phyloP scores from a whole-genome alignment of 1,284 basidiomycete genomes.

The Trametes hirsuta region DNA sequence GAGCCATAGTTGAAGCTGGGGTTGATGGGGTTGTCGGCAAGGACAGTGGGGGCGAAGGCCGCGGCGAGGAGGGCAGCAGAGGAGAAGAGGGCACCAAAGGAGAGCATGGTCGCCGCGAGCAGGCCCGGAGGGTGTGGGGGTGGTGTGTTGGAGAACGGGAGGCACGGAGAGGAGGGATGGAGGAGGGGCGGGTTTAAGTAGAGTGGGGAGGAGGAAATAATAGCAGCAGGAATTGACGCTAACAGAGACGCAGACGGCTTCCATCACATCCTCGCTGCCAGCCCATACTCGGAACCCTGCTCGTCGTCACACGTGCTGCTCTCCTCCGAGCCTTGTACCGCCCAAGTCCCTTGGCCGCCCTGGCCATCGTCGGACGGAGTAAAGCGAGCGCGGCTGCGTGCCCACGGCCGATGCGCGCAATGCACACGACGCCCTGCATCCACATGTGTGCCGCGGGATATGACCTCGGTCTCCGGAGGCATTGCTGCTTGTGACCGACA shows the following conservation, averaged over 20 bases:
- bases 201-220: constrained; percentile 5
- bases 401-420: background rate
- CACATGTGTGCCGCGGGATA: constrained; percentile 4
- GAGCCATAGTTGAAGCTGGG: constrained; percentile 56
- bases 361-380: background rate
- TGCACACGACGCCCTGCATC: constrained; percentile 1
- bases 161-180: constrained; percentile 3
- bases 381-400: too few species aligned
- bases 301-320: constrained; percentile 5
- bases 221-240: constrained; percentile 14
- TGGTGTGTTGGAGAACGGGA: background rate
- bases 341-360: background rate
- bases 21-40: constrained; percentile 38
- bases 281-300: constrained; percentile 11
- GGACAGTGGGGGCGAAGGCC: constrained; percentile 22
- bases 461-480: constrained; percentile 1
- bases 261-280: constrained; percentile 14
- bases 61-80: constrained; percentile 24
- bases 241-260: constrained; percentile 14
- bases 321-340: background rate
- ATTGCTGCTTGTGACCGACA: constrained; percentile 9
- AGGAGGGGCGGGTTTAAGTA: constrained; percentile 14
- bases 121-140: constrained; percentile 3
- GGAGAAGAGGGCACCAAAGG: constrained; percentile 16
- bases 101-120: constrained; percentile 25